These are phyloP conservation scores for Brettanomyces nanus DNA, from an alignment of 805 yeast species.

Conservation along the genomic window DNA sequence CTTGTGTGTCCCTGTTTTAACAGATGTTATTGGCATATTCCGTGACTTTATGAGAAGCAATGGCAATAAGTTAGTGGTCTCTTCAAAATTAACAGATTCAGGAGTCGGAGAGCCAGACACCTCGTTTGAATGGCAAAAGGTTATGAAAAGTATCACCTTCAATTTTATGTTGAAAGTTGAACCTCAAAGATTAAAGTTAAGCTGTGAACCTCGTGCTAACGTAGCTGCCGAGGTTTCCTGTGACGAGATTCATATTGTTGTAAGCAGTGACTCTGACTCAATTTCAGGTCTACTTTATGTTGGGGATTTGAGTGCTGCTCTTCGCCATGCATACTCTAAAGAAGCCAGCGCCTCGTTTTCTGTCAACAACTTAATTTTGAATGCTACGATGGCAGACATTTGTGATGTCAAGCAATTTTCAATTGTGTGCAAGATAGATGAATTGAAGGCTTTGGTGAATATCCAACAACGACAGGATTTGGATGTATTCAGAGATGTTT, in stretches of 20 bases:
- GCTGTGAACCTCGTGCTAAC: slow-evolving; percentile 92
- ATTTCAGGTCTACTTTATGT: slow-evolving; percentile 37
- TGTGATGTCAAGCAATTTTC: slow-evolving; percentile 33
- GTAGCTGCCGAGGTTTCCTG: slow-evolving; percentile 79
- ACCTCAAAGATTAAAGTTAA: slow-evolving; percentile 65
- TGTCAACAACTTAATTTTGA: slow-evolving; percentile 38
- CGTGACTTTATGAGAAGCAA: slow-evolving; percentile 36
- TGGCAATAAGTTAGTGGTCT: neutral
- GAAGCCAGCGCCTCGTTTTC: slow-evolving; percentile 72
- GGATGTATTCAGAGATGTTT: slow-evolving; percentile 71
- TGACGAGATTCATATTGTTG: slow-evolving; percentile 53
- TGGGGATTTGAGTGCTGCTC: slow-evolving; percentile 53
- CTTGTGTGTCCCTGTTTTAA: slow-evolving; percentile 69
- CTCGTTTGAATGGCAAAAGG: slow-evolving; percentile 30
- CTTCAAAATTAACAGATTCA: slow-evolving; percentile 1
- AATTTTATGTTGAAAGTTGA: slow-evolving; percentile 58
- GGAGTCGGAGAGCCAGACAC: slow-evolving; percentile 2
- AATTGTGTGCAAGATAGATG: slow-evolving; percentile 40
- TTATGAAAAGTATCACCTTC: slow-evolving; percentile 51
- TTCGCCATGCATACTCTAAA: slow-evolving; percentile 87
- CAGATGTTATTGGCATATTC: slow-evolving; percentile 46
- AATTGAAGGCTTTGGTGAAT: slow-evolving; percentile 57
- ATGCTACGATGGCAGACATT: slow-evolving; percentile 39
- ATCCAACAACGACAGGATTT: slow-evolving; percentile 84
- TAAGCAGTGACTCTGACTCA: slow-evolving; percentile 42